Evolutionary conservation across 2,329 filamentous ascomycete species (phyloP).

Genomic region (Fusarium redolens): DNA sequence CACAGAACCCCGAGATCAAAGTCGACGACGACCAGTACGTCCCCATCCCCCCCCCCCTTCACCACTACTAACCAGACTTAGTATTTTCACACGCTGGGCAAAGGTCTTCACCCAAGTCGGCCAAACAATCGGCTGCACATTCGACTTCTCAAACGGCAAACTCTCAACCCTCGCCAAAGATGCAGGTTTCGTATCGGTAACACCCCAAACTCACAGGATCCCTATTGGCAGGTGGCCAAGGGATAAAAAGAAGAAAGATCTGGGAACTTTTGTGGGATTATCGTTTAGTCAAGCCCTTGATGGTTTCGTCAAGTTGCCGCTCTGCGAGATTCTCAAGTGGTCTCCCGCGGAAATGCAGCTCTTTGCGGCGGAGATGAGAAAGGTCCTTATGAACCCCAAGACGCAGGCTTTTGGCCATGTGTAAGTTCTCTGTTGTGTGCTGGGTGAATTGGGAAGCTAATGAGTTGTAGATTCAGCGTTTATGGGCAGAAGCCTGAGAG

Average conservation of each 20-base stretch:
- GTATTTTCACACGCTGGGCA: slow-evolving; percentile 37
- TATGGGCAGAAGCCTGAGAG: slow-evolving; percentile 31
- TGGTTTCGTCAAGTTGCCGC: slow-evolving; percentile 38
- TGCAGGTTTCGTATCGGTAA: slow-evolving; percentile 17
- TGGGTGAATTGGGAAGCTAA: background rate
- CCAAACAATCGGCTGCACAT: slow-evolving; percentile 24
- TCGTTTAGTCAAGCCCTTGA: slow-evolving; percentile 41
- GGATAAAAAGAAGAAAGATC: slow-evolving; percentile 39
- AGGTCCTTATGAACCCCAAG: slow-evolving; percentile 22
- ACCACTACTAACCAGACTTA: fast-evolving
- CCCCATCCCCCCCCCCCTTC: fast-evolving
- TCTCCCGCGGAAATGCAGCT: slow-evolving; percentile 37
- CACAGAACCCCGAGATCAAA: slow-evolving; percentile 12
- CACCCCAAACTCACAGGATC: slow-evolving; percentile 23
- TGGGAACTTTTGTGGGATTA: slow-evolving; percentile 36
- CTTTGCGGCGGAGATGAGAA: slow-evolving; percentile 39
- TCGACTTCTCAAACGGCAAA: slow-evolving; percentile 35
- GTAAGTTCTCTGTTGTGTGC: background rate
- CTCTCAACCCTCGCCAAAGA: slow-evolving; percentile 28
- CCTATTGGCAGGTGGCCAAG: slow-evolving; percentile 38
- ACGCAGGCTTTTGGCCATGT: slow-evolving; percentile 30
- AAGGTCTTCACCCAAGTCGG: slow-evolving; percentile 29
- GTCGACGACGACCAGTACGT: slow-evolving; percentile 34
- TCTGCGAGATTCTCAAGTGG: slow-evolving; percentile 38
- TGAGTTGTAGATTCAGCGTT: slow-evolving; percentile 19